Base-by-base conservation (phyloP, 441 rosid species). In the Macaranga tanarius region DNA sequence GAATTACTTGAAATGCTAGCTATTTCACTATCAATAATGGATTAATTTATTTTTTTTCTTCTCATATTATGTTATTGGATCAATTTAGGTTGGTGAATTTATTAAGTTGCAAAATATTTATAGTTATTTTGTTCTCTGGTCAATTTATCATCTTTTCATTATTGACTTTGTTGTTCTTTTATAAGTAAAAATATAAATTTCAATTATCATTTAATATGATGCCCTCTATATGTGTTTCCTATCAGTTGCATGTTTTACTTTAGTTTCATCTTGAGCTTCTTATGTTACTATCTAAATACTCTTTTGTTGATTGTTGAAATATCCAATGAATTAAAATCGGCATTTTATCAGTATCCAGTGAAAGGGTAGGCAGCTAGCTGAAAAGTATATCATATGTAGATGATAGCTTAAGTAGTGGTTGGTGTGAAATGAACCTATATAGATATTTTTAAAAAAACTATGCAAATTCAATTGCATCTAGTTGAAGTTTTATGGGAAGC, bases 271-370 rank as follows among this genome's bases (percentile, higher is more conserved):
- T 34, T 22, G 31, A 62, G 62, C 66, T 48, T 67, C 51, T 60
- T 64, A 31, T 62, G 20, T 63, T 74, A 17, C n/a, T 28, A 50
- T 51, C 40, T 12, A 2, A n/a, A 42, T 5, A 34, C 22, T 67
- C 45, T 47, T 17, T 16, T 65, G 16, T 73, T 51, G 67, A 67
- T 74, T 22, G n/a, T 58, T 73, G 20, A 76, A 6, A 44, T 48
- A 60, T 44, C 58, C 84, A 87, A 93, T 74, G 93, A 73, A 90
- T 90, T 67, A 93, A 90, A 81, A 86, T 84, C 77, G 91, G 90
- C 55, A 83, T 84, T 72, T 79, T 90, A 16, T 74, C 83, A 3
- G 83, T 25, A 44, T 75, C 87, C 67, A 77, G 77, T 42, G 83
- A 73, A 76, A 83, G 63, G 72, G 67, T 58, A 34, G 22, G 71